Conservation (phyloP, 2,329 filamentous ascomycete species). For the Fusarium sp. region DNA sequence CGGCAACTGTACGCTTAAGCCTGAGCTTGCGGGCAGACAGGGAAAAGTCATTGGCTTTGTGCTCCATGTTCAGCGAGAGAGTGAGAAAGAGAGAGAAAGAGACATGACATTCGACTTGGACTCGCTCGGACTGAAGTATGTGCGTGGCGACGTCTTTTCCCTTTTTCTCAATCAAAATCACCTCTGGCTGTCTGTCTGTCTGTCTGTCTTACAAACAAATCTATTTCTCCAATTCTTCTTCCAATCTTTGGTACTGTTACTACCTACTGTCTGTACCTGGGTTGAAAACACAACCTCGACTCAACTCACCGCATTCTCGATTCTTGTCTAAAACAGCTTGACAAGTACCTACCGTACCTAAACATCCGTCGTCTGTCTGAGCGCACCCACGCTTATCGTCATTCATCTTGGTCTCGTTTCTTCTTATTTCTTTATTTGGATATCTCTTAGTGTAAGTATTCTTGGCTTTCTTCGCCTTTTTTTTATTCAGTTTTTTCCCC, state of each 20-base stretch:
- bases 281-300: background rate
- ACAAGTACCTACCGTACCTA: constrained; percentile 12
- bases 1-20: constrained; percentile 28
- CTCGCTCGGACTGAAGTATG: constrained; percentile 2
- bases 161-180: background rate
- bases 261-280: background rate
- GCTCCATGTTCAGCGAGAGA: background rate
- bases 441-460: constrained; percentile 3
- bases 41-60: constrained; percentile 18
- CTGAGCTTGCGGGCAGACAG: constrained; percentile 27
- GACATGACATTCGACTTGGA: constrained; percentile 8
- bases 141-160: constrained; percentile 30
- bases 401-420: constrained; percentile 6
- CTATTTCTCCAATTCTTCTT: constrained; percentile 1
- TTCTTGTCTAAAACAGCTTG: constrained; percentile 27
- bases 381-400: constrained; percentile 12
- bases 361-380: constrained; percentile 9
- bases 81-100: background rate
- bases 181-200: background rate
- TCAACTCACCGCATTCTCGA: constrained; percentile 39
- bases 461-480: constrained; percentile 21
- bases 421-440: constrained; percentile 1
- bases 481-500: background rate
- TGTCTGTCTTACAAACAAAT: constrained; percentile 12
- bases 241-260: background rate